Evolutionary conservation across 2,329 filamentous ascomycete species (phyloP).

Genomic region (Rhynchosporium secalis): DNA sequence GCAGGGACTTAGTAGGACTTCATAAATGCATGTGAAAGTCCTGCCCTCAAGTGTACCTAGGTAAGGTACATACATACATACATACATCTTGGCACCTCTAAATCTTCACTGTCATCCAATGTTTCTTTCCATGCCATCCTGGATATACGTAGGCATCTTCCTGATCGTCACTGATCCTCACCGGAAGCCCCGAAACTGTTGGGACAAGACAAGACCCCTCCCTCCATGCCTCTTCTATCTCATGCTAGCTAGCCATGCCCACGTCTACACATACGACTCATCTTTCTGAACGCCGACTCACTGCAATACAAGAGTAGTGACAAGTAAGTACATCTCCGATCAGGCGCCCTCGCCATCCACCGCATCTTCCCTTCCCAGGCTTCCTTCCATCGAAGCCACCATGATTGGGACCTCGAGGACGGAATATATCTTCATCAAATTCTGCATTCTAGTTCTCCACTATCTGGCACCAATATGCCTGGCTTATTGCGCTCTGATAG

Average conservation of each 20-base stretch:
- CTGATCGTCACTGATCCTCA: background rate
- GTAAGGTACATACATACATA: too few species aligned
- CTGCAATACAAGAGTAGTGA: conserved; percentile 11
- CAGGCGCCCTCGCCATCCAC: conserved; percentile 2
- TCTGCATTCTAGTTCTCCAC: conserved; percentile 50
- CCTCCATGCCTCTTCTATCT: conserved; percentile 54
- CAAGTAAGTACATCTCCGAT: background rate
- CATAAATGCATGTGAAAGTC: background rate
- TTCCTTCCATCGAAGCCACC: conserved; percentile 19
- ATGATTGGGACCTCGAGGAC: conserved; percentile 40
- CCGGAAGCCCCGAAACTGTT: conserved; percentile 80
- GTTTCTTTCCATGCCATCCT: background rate
- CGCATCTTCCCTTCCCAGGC: background rate
- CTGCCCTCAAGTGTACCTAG: too few species aligned
- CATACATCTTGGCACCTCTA: background rate
- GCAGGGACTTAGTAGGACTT: background rate
- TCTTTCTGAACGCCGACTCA: conserved; percentile 43
- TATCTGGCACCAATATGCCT: conserved; percentile 51
- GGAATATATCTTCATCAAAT: conserved; percentile 45
- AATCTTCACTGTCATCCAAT: background rate
- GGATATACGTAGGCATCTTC: background rate
- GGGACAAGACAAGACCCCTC: conserved; percentile 52
- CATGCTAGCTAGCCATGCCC: background rate
- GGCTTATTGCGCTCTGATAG: conserved; percentile 44
- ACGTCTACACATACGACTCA: conserved; percentile 42